Base-by-base conservation (phyloP, 495 filamentous ascomycete species). In the Podospora pseudopauciseta region DNA sequence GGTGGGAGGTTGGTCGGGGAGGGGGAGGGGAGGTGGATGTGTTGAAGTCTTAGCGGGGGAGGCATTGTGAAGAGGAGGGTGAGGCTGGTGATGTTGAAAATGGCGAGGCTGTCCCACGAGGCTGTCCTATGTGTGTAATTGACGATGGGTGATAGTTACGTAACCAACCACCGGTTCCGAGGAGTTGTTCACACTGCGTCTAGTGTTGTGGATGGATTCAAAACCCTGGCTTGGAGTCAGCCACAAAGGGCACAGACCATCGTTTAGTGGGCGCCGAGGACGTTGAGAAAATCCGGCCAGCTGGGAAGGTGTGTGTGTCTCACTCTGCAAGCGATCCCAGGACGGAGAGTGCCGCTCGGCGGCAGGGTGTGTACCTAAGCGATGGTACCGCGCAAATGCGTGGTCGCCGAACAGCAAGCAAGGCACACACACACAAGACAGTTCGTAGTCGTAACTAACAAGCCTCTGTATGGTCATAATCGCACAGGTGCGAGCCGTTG, bases 11-110 rank as follows among this genome's bases (percentile, higher is more conserved):
- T 69, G 65, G 71, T 64, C 7, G 75, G 76, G 39, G 65, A 64
- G 64, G 63, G 56, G 71, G 78, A 77, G 59, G 88, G 88, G 68
- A 95, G 82, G 75, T 89, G 88, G 74, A 96, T 78, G 82, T 94
- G 90, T 58, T 83, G 86, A 82, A 94, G 85, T 60, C 73, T 77
- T 80, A 85, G 27, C 0, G 27, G 20, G 56, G 39, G 11, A 20
- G 27, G 5, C 39, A 49, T 49, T 11, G 39, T 49, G 5, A 11
- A 39, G 23, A 39, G 23, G 1, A 5, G 34, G 34, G 3, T 39
- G 39, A 49, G 39, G 39, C 15, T 49, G 39, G 9, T 49, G 39
- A 58, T 6, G 55, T 18, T 26, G 55, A 23, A 23, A 23, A 26
- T 58, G 18, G 55, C 19, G 54, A 32, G 54, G 19, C 15, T 58